A percentile compares a stretch with the other conserved stretches of the same genome.
These are phyloP conservation scores for Fusarium sp. DNA, from an alignment of 2,329 filamentous ascomycete species.

Conservation along the genomic window DNA sequence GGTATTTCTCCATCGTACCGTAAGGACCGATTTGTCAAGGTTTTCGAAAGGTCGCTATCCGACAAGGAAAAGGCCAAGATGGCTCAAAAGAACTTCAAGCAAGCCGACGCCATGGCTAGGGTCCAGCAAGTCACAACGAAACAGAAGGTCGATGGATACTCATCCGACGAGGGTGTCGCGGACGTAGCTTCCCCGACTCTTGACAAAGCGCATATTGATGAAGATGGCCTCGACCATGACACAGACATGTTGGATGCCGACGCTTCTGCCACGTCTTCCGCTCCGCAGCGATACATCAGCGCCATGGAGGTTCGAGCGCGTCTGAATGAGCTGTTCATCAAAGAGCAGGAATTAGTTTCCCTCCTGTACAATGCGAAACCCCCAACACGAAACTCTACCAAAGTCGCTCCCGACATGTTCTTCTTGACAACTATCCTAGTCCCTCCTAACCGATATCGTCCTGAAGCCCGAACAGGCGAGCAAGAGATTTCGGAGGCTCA, in stretches of 20 bases:
- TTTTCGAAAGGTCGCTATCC: slow-evolving; percentile 86
- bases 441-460: slow-evolving; percentile 91
- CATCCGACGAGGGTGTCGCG: slow-evolving; percentile 77
- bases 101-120: slow-evolving; percentile 75
- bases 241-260: slow-evolving; percentile 53
- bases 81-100: slow-evolving; percentile 75
- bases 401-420: slow-evolving; percentile 88
- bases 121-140: slow-evolving; percentile 54
- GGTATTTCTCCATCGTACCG: slow-evolving; percentile 86
- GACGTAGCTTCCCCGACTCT: slow-evolving; percentile 68
- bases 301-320: slow-evolving; percentile 86
- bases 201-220: slow-evolving; percentile 55
- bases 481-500: slow-evolving; percentile 87
- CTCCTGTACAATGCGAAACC: slow-evolving; percentile 88
- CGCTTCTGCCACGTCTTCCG: slow-evolving; percentile 24
- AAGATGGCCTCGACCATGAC: slow-evolving; percentile 64
- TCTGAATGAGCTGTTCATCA: slow-evolving; percentile 83
- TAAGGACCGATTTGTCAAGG: slow-evolving; percentile 92
- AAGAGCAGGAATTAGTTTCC: slow-evolving; percentile 85
- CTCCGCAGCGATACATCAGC: slow-evolving; percentile 79
- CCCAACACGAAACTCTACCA: slow-evolving; percentile 65
- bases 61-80: slow-evolving; percentile 83
- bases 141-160: slow-evolving; percentile 58
- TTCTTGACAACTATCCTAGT: slow-evolving; percentile 90
- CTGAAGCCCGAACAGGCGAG: slow-evolving; percentile 84